phyloP scores from a whole-genome alignment of 805 yeast genomes.

The Candida nemodendra region DNA sequence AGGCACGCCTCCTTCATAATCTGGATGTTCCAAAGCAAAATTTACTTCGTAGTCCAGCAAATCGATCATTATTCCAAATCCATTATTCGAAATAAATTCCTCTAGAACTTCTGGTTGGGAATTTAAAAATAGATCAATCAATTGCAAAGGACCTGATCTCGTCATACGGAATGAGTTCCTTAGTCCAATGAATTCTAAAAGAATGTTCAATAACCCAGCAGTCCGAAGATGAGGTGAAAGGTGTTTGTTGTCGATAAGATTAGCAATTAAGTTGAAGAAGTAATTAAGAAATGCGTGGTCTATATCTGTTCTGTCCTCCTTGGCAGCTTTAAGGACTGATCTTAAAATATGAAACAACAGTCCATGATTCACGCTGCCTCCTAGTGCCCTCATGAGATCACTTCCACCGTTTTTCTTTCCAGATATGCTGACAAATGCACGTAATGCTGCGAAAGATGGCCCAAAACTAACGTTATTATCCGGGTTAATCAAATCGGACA shows the following conservation, averaged over 20 bases:
- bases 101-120: conserved; percentile 51
- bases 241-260: conserved; percentile 55
- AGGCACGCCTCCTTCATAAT: conserved; percentile 52
- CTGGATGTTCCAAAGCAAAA: conserved; percentile 59
- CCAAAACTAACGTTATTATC: conserved; percentile 53
- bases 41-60: conserved; percentile 63
- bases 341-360: conserved; percentile 69
- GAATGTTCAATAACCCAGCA: conserved; percentile 72
- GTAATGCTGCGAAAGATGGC: conserved; percentile 58
- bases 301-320: conserved; percentile 29
- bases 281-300: conserved; percentile 31
- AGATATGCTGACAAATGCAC: conserved; percentile 68
- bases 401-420: conserved; percentile 66
- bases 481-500: conserved; percentile 72
- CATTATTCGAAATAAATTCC: conserved; percentile 64
- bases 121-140: conserved; percentile 46
- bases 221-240: conserved; percentile 57
- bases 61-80: conserved; percentile 61
- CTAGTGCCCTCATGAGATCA: conserved; percentile 72
- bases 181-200: conserved; percentile 58
- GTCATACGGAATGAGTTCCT: conserved; percentile 54
- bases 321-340: conserved; percentile 52
- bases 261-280: conserved; percentile 61
- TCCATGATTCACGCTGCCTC: conserved; percentile 89
- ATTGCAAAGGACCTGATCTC: conserved; percentile 60